These are phyloP conservation scores for Kwoniella botswanensis DNA, from an alignment of 768 basidiomycete species.

Conservation along the genomic window DNA sequence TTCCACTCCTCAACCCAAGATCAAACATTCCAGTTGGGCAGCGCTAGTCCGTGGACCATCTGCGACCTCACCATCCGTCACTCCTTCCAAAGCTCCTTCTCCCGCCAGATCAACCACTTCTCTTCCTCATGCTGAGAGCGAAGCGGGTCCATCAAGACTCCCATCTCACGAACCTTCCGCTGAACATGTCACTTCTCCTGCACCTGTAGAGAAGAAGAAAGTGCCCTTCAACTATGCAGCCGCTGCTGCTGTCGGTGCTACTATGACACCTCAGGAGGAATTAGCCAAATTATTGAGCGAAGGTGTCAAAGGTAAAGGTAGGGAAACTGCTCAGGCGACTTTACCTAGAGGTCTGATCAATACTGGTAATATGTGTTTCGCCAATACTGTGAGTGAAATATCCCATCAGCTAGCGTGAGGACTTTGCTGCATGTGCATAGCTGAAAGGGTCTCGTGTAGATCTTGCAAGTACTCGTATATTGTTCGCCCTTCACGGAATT, in stretches of 20 bases:
- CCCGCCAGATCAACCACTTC: conserved; percentile 35
- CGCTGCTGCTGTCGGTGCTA: conserved; percentile 42
- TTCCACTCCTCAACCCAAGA: conserved; percentile 20
- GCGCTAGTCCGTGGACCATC: conserved; percentile 35
- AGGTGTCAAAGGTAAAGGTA: conserved; percentile 40
- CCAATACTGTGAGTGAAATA: conserved; percentile 69
- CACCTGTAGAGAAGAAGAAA: conserved; percentile 28
- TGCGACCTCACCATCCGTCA: conserved; percentile 33
- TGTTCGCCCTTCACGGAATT: conserved; percentile 82
- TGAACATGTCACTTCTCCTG: conserved; percentile 3
- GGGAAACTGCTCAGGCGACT: conserved; percentile 25
- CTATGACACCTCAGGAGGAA: conserved; percentile 47
- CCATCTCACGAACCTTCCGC: conserved; percentile 13
- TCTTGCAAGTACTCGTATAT: conserved; percentile 87
- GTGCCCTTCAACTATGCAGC: conserved; percentile 46
- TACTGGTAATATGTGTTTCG: conserved; percentile 96
- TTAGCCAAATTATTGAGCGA: conserved; percentile 44
- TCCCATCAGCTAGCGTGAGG: neutral
- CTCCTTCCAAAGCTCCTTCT: conserved; percentile 34
- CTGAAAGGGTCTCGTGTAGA: conserved; percentile 39
- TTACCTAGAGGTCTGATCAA: conserved; percentile 78
- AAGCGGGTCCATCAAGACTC: conserved; percentile 32
- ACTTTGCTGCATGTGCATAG: neutral
- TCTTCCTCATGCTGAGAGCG: conserved; percentile 24
- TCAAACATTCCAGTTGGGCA: conserved; percentile 50